Evolutionary conservation across 1,139 yeast species (phyloP).

Genomic region (Scheffersomyces titani): DNA sequence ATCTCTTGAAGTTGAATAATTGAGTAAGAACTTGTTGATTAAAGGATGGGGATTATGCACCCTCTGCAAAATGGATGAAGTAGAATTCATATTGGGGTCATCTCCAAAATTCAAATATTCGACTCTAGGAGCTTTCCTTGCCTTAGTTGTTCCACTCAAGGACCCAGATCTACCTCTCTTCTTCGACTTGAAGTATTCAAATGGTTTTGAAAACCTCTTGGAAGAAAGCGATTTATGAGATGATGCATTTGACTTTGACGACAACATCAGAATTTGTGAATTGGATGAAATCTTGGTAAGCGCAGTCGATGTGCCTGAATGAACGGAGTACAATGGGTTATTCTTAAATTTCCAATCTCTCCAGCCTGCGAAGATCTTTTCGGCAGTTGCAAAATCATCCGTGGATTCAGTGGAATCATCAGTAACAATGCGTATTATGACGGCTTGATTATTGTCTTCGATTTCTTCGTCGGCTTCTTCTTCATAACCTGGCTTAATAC

Average conservation of each 20-base stretch:
- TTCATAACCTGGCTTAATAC: slow-evolving; percentile 48
- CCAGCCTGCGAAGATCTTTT: slow-evolving; percentile 67
- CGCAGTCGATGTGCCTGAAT: slow-evolving; percentile 18
- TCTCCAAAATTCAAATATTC: not conserved
- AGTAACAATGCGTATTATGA: not conserved
- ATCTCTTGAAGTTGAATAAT: slow-evolving; percentile 62
- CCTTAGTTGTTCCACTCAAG: not conserved
- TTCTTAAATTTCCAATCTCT: slow-evolving; percentile 81
- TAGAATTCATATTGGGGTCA: not conserved
- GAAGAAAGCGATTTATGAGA: slow-evolving; percentile 13
- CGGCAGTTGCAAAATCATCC: slow-evolving; percentile 13
- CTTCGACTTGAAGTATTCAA: slow-evolving; percentile 25
- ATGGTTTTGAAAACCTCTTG: slow-evolving; percentile 23
- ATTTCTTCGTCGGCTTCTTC: slow-evolving; percentile 29
- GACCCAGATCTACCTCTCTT: slow-evolving; percentile 12
- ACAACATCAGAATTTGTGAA: slow-evolving; percentile 18
- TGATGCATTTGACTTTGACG: slow-evolving; percentile 19
- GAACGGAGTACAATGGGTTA: slow-evolving; percentile 61
- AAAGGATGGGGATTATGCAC: slow-evolving; percentile 51
- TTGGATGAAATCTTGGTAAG: slow-evolving; percentile 30
- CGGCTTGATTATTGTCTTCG: slow-evolving; percentile 8
- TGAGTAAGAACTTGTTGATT: slow-evolving; percentile 56
- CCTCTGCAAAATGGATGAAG: slow-evolving; percentile 5
- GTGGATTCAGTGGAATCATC: slow-evolving; percentile 1
- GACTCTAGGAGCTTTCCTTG: not conserved